phyloP scores from a whole-genome alignment of 2,329 filamentous ascomycete species.

The Epichloe sylvatica region DNA sequence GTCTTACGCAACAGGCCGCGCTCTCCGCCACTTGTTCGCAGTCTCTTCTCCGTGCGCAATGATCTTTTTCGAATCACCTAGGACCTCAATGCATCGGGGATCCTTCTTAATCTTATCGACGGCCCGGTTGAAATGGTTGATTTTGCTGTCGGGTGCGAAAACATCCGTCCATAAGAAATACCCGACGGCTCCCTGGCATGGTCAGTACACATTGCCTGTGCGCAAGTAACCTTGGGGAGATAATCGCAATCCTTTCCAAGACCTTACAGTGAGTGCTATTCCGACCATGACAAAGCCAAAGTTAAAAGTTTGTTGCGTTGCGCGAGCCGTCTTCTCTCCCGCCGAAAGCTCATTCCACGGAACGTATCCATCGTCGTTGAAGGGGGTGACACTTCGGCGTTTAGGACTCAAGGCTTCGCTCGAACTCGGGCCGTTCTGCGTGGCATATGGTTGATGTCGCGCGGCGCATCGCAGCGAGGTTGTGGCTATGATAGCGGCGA shows the following conservation, averaged over 20 bases:
- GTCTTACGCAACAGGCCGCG: conserved; percentile 44
- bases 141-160: conserved; percentile 74
- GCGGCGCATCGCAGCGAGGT: neutral
- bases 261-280: conserved; percentile 56
- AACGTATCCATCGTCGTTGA: conserved; percentile 74
- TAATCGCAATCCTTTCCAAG: neutral
- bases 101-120: conserved; percentile 67
- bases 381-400: conserved; percentile 66
- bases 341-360: conserved; percentile 65
- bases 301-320: conserved; percentile 85
- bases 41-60: conserved; percentile 70
- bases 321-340: conserved; percentile 66
- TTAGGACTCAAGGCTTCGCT: conserved; percentile 28
- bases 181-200: conserved; percentile 52
- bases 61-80: conserved; percentile 65
- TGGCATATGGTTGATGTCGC: conserved; percentile 38
- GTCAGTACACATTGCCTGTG: neutral
- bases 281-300: conserved; percentile 65
- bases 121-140: conserved; percentile 74
- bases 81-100: conserved; percentile 52
- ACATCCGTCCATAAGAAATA: conserved; percentile 73
- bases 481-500: conserved; percentile 10
- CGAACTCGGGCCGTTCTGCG: conserved; percentile 34
- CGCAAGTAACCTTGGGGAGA: neutral
- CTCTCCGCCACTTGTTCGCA: conserved; percentile 64